Percentiles rank a stretch among this genome's conserved stretches.
Evolutionary conservation across 176 grass and related monocot species (phyloP).

Genomic region (Oryza glumipatula): DNA sequence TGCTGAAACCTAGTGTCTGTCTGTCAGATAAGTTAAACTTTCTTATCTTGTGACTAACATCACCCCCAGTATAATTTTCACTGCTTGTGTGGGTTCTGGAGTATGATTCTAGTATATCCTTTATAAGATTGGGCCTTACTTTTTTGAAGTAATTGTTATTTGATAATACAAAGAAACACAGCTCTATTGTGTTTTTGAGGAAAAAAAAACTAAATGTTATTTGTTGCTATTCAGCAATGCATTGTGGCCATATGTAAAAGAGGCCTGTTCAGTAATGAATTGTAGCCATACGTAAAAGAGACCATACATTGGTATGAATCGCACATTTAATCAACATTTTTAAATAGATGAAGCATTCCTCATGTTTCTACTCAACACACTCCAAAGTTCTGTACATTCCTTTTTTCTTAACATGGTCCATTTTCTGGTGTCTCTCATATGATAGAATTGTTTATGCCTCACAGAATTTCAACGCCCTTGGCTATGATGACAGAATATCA

Average conservation of each 20-base stretch:
- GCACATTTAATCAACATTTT: not conserved
- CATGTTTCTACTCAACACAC: constrained; percentile 14
- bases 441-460: constrained; percentile 47
- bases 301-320: constrained; percentile 13
- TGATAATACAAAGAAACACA: not conserved
- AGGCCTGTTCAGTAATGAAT: constrained; percentile 17
- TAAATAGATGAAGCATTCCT: not conserved
- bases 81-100: constrained; percentile 3
- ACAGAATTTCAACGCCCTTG: constrained; percentile 89
- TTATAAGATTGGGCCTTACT: not conserved
- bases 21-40: not conserved
- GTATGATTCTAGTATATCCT: not conserved
- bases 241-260: constrained; percentile 20
- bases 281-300: constrained; percentile 23
- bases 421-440: constrained; percentile 44
- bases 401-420: constrained; percentile 8
- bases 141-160: not conserved
- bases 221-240: constrained; percentile 16
- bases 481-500: constrained; percentile 90
- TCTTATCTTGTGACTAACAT: not conserved
- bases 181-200: too few species aligned
- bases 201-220: not conserved
- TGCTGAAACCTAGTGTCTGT: not conserved
- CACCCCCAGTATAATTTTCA: not conserved
- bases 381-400: not conserved